These are phyloP conservation scores for Dioscorea cayenensis DNA, from an alignment of 116 monocot species.

Conservation along the genomic window DNA sequence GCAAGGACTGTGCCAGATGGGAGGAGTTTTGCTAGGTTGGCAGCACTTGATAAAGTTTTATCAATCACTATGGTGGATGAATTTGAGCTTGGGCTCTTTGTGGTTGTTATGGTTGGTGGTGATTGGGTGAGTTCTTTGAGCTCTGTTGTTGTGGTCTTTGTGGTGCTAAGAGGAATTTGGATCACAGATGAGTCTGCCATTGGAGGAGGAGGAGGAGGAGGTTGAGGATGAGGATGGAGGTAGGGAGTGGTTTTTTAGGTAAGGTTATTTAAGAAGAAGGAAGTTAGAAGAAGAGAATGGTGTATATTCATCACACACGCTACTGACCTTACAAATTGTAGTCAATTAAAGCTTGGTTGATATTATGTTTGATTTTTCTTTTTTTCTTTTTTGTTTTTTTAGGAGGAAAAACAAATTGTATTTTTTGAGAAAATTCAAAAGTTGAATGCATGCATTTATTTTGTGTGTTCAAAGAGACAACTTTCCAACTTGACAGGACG, in stretches of 20 bases:
- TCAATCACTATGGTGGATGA: background rate
- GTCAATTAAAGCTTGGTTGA: too few species aligned
- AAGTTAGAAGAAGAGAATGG: too few species aligned
- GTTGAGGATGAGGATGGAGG: background rate
- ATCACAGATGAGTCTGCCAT: background rate
- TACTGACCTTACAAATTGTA: too few species aligned
- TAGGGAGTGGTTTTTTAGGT: background rate
- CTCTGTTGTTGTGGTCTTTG: background rate
- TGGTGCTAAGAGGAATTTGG: background rate
- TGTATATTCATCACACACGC: too few species aligned
- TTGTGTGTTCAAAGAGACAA: too few species aligned
- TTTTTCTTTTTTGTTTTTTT: too few species aligned
- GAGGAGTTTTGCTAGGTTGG: conserved; percentile 34
- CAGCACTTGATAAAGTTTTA: conserved; percentile 7
- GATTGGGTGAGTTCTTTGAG: background rate
- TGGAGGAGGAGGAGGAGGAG: background rate
- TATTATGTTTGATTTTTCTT: too few species aligned
- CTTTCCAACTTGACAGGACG: too few species aligned
- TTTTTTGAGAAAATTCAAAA: too few species aligned
- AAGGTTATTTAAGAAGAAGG: too few species aligned
- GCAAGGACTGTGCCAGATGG: conserved; percentile 41
- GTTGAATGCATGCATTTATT: too few species aligned
- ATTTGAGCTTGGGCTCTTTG: background rate
- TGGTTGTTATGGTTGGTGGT: background rate
- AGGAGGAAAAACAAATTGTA: too few species aligned